Base-by-base conservation (phyloP, 2,329 filamentous ascomycete genomes). In the Westerdykella aurantiaca region DNA sequence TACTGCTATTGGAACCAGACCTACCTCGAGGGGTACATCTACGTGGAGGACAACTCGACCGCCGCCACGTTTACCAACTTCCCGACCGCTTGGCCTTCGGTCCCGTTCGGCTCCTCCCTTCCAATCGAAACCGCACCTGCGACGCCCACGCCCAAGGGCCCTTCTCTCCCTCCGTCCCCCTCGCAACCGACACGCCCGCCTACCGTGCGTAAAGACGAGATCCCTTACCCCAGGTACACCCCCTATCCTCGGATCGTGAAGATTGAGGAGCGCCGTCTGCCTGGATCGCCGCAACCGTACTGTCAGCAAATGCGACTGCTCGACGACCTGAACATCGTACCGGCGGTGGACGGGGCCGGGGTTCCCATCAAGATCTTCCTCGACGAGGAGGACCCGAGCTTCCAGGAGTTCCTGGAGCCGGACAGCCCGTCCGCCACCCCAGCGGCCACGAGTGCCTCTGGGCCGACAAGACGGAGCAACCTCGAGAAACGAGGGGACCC, bases 1-100 rank as follows among this genome's bases (percentile, higher is more conserved):
- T 83, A 80, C 55, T 86, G 82, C 62, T 79, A 77, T 60, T 86
- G 81, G 81, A 86, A 86, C 57, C 69, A 72, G 12, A 86, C 82
- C 0, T 72, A 80, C 42, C 71, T 85, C 39, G 82, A 86, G 60
- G 77, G 79, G 31, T 85, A 84, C 63, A 74, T 86, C 38, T 86
- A 84, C 55, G 70, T 80, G 42, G 74, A 78, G 42, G 64, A 79
- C 58, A 69, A 77, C 38, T 69, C 74, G 12, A 66, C 68, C 3
- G 61, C 64, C 14, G 64, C 63, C 25, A 57, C 56, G 5, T 57
- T 61, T 18, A 61, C 59, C 9, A 51, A 48, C 14, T 57, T 57
- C 22, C 55, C 58, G 5, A 55, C 60, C 2, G 46, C 55, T 14
- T 51, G 50, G 44, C 49, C 55, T 16, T 50, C 54, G 10, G 50